A percentile compares a stretch with the other conserved stretches of the same genome.
phyloP scores from a whole-genome alignment of 2,329 filamentous ascomycete genomes.

The Aspergillus fructus region DNA sequence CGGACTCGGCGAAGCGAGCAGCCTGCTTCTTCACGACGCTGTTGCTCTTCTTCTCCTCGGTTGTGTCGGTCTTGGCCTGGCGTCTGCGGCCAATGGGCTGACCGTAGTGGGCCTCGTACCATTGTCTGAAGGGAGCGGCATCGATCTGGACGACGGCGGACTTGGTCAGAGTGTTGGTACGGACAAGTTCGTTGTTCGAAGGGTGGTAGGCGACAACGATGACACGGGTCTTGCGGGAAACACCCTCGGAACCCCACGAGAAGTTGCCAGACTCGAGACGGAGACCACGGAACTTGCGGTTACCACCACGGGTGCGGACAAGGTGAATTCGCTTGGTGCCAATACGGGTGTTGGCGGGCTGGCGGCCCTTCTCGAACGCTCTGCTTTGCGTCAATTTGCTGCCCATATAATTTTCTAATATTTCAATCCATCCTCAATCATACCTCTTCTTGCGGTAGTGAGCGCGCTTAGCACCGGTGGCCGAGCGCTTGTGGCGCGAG shows the following conservation, averaged over 20 bases:
- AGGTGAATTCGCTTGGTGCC: slow-evolving; percentile 94
- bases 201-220: slow-evolving; percentile 98
- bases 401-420: background rate
- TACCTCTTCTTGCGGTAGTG: slow-evolving; percentile 72
- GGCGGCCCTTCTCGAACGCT: slow-evolving; percentile 99
- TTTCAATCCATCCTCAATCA: slow-evolving; percentile 8
- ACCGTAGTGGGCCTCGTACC: slow-evolving; percentile 99
- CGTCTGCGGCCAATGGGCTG: slow-evolving; percentile 82
- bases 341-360: slow-evolving; percentile 99
- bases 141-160: slow-evolving; percentile 98
- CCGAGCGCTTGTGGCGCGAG: slow-evolving; percentile 99
- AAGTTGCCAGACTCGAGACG: slow-evolving; percentile 99
- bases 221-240: slow-evolving; percentile 98
- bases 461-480: slow-evolving; percentile 96
- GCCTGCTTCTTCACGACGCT: slow-evolving; percentile 95
- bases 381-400: slow-evolving; percentile 56
- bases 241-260: slow-evolving; percentile 96
- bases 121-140: slow-evolving; percentile 98
- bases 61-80: slow-evolving; percentile 69
- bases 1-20: slow-evolving; percentile 72
- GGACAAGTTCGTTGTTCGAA: slow-evolving; percentile 99
- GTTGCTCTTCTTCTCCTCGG: slow-evolving; percentile 87
- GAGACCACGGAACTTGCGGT: slow-evolving; percentile 99
- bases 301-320: slow-evolving; percentile 95
- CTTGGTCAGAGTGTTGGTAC: slow-evolving; percentile 99